A percentile compares a stretch with the other conserved stretches of the same genome.
These are phyloP conservation scores for Yamadazyma olivae DNA, from an alignment of 805 yeast genomes.

Conservation along the genomic window DNA sequence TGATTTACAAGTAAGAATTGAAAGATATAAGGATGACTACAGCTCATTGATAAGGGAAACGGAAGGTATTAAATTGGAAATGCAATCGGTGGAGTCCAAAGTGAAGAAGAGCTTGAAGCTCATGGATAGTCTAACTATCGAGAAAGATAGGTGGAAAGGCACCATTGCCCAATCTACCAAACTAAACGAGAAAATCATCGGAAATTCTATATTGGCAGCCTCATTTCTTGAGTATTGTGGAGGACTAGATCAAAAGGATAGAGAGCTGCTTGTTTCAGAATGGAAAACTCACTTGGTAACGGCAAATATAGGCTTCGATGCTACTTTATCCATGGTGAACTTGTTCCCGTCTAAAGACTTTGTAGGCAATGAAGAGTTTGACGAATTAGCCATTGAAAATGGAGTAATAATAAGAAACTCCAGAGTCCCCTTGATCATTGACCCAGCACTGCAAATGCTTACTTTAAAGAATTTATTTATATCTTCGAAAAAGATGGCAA, in stretches of 20 bases:
- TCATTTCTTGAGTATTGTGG: slow-evolving; percentile 65
- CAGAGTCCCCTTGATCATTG: slow-evolving; percentile 59
- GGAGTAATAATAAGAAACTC: slow-evolving; percentile 46
- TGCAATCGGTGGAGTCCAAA: slow-evolving; percentile 56
- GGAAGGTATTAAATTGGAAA: slow-evolving; percentile 70
- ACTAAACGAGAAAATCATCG: slow-evolving; percentile 49
- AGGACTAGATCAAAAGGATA: slow-evolving; percentile 43
- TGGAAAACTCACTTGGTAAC: slow-evolving; percentile 37
- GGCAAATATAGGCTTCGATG: slow-evolving; percentile 7
- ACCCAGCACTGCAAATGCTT: slow-evolving; percentile 56
- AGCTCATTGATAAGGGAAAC: slow-evolving; percentile 74
- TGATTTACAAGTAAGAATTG: slow-evolving; percentile 71
- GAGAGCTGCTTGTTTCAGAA: slow-evolving; percentile 30
- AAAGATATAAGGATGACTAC: slow-evolving; percentile 61
- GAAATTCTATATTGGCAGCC: slow-evolving; percentile 64
- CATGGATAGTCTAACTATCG: slow-evolving; percentile 61
- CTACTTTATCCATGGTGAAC: slow-evolving; percentile 5
- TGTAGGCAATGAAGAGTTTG: slow-evolving; percentile 38
- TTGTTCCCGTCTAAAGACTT: slow-evolving; percentile 1
- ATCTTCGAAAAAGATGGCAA: slow-evolving; percentile 36
- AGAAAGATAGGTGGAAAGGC: slow-evolving; percentile 71
- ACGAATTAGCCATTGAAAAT: slow-evolving; percentile 63
- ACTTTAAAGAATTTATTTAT: slow-evolving; percentile 33
- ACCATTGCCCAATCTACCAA: slow-evolving; percentile 50
- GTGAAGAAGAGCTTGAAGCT: slow-evolving; percentile 61